phyloP scores from a whole-genome alignment of 2,329 filamentous ascomycete genomes.

The Alternaria hordeiaustralica region DNA sequence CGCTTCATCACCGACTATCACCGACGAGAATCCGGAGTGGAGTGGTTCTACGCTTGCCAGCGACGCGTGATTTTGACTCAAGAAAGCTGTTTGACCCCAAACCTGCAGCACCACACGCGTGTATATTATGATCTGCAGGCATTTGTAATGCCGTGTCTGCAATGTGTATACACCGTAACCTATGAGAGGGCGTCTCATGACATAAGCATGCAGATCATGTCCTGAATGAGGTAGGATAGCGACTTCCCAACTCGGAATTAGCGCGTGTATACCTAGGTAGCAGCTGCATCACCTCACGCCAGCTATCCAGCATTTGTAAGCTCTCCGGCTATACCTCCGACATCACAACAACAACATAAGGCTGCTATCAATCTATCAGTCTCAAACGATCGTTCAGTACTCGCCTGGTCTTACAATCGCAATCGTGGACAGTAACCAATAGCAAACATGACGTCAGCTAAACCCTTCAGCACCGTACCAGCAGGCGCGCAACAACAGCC shows the following conservation, averaged over 20 bases:
- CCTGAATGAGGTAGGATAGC: not conserved
- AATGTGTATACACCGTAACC: not conserved
- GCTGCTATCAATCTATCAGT: not conserved
- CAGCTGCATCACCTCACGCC: not conserved
- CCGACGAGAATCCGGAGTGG: not conserved
- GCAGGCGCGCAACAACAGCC: constrained; percentile 21
- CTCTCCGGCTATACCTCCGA: not conserved
- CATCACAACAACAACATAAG: not conserved
- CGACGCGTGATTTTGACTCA: no score
- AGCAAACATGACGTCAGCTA: constrained; percentile 23
- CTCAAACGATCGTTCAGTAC: no score
- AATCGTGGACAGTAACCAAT: not conserved
- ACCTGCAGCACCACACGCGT: not conserved
- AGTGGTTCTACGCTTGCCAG: not conserved
- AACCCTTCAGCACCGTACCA: constrained; percentile 23
- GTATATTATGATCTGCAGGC: not conserved
- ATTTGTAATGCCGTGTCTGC: not conserved
- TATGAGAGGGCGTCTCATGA: not conserved
- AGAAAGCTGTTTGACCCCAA: not conserved
- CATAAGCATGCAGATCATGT: constrained; percentile 2
- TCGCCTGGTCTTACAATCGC: not conserved
- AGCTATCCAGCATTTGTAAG: constrained; percentile 8
- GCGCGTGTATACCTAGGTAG: not conserved
- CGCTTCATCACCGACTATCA: not conserved
- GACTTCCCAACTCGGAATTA: not conserved